Conservation (phyloP, 1,284 basidiomycete genomes). For the Earliella scabrosa region DNA sequence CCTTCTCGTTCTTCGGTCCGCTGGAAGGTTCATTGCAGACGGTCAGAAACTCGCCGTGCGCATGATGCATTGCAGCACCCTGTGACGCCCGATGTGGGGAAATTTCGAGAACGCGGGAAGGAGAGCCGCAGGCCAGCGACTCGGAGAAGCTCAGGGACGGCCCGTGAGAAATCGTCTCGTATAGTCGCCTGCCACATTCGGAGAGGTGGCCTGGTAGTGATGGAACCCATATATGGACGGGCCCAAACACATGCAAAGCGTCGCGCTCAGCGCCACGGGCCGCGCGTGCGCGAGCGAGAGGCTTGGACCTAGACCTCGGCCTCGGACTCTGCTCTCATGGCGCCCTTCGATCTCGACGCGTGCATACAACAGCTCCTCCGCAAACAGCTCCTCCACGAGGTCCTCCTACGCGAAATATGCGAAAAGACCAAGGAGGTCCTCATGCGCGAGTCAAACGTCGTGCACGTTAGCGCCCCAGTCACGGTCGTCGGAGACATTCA, state of each 20-base stretch:
- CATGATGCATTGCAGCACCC: background rate
- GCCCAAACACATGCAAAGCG: slow-evolving; percentile 14
- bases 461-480: slow-evolving; percentile 97
- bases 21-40: background rate
- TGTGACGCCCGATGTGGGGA: background rate
- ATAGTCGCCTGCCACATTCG: slow-evolving; percentile 6
- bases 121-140: background rate
- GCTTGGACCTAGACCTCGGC: slow-evolving; percentile 3
- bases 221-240: background rate
- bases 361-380: slow-evolving; percentile 90
- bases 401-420: slow-evolving; percentile 93
- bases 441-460: slow-evolving; percentile 99
- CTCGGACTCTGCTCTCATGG: slow-evolving; percentile 52
- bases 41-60: background rate
- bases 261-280: background rate
- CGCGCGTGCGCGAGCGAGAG: background rate
- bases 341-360: slow-evolving; percentile 93
- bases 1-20: background rate
- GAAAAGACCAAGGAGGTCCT: slow-evolving; percentile 98
- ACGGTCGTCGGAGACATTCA: slow-evolving; percentile 99
- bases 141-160: background rate
- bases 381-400: slow-evolving; percentile 93
- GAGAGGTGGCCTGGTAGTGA: background rate
- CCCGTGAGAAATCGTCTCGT: slow-evolving; percentile 13
- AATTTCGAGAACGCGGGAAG: slow-evolving; percentile 2